Conservation (phyloP, 2,329 filamentous ascomycete species). For the Sphaerostilbella broomeana region DNA sequence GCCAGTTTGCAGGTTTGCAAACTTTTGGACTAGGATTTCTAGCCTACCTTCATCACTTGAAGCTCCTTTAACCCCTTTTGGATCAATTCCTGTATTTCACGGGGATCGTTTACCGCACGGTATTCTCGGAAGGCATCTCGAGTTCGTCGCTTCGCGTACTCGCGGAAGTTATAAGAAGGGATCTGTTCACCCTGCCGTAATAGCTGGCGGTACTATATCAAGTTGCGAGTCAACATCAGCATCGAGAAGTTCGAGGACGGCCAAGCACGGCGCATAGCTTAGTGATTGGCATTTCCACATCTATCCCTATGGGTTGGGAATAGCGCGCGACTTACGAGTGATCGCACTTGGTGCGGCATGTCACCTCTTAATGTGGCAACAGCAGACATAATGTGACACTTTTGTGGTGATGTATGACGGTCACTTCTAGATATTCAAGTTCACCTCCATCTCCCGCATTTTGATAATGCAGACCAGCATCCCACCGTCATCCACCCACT, state of each 20-base stretch:
- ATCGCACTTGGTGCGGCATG: slow-evolving; percentile 51
- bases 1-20: too few species aligned
- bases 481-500: slow-evolving; percentile 24
- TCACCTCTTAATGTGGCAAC: slow-evolving; percentile 41
- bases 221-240: neutral
- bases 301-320: too few species aligned
- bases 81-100: slow-evolving; percentile 78
- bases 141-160: slow-evolving; percentile 89
- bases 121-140: slow-evolving; percentile 85
- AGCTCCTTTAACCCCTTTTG: slow-evolving; percentile 83
- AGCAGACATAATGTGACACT: slow-evolving; percentile 34
- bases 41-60: slow-evolving; percentile 76
- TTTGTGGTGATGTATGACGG: slow-evolving; percentile 14
- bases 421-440: slow-evolving; percentile 2
- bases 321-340: slow-evolving; percentile 50
- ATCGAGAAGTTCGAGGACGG: neutral
- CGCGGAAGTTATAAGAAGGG: slow-evolving; percentile 92
- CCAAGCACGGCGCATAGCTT: neutral
- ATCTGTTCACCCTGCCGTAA: slow-evolving; percentile 83
- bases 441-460: slow-evolving; percentile 7
- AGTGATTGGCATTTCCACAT: slow-evolving; percentile 3
- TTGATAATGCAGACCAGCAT: slow-evolving; percentile 23
- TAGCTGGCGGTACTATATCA: slow-evolving; percentile 78
- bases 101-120: slow-evolving; percentile 62
- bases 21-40: too few species aligned